These are phyloP conservation scores for Musa itinerans DNA, from an alignment of 176 grass and related monocot species.

Conservation along the genomic window DNA sequence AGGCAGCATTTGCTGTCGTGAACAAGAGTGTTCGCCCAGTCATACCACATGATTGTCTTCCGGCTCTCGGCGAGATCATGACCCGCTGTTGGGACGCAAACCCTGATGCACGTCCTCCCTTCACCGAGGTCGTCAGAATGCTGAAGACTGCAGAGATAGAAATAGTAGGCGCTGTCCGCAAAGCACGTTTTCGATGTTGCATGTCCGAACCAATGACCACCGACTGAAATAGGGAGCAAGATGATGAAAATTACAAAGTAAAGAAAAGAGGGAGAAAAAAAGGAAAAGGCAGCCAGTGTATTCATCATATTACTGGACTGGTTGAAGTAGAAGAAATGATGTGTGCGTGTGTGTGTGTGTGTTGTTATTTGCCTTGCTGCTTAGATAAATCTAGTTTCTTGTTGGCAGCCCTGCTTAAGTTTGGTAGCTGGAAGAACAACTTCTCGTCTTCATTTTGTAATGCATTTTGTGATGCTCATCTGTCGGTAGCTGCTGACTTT, in stretches of 20 bases:
- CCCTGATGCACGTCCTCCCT: conserved; percentile 46
- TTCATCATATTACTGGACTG: background rate
- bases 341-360: background rate
- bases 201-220: conserved; percentile 57
- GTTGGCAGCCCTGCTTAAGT: background rate
- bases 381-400: background rate
- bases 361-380: background rate
- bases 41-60: conserved; percentile 49
- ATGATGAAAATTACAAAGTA: background rate
- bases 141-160: conserved; percentile 52
- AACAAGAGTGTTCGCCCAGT: conserved; percentile 45
- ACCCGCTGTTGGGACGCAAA: conserved; percentile 61
- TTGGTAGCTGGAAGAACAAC: too few species aligned
- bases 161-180: conserved; percentile 47
- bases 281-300: background rate
- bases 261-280: background rate
- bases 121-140: conserved; percentile 54
- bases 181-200: conserved; percentile 69
- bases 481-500: too few species aligned
- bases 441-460: too few species aligned
- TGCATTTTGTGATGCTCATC: too few species aligned
- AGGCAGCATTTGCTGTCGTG: conserved; percentile 63
- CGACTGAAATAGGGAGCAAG: conserved; percentile 28
- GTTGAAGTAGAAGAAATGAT: background rate
- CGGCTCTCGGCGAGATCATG: conserved; percentile 51